phyloP scores from a whole-genome alignment of 495 filamentous ascomycete species.

The Parathielavia appendiculata region DNA sequence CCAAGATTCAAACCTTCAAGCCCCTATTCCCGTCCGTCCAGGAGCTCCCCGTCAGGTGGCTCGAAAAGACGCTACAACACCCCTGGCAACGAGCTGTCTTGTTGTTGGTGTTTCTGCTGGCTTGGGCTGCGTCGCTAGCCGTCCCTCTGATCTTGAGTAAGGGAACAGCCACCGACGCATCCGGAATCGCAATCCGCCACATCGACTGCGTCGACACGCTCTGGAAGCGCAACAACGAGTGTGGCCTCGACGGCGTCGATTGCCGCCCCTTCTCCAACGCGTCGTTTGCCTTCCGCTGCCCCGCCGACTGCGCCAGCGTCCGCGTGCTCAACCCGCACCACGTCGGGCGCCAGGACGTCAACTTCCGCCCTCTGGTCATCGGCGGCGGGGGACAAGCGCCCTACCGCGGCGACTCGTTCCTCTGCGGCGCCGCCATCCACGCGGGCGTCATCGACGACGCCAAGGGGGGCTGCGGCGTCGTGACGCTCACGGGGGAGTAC shows the following conservation, averaged over 20 bases:
- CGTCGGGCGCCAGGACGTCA: conserved; percentile 66
- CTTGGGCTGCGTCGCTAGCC: conserved; percentile 64
- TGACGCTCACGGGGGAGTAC: conserved; percentile 59
- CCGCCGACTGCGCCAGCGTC: conserved; percentile 62
- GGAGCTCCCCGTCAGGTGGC: conserved; percentile 54
- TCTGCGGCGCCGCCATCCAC: conserved; percentile 33
- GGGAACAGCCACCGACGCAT: conserved; percentile 55
- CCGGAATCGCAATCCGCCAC: conserved; percentile 56
- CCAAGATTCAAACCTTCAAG: conserved; percentile 42
- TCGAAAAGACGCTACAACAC: conserved; percentile 56
- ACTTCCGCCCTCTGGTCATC: conserved; percentile 64
- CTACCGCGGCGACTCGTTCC: conserved; percentile 77
- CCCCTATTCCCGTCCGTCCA: conserved; percentile 64
- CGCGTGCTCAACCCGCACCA: conserved; percentile 63
- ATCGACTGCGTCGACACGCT: conserved; percentile 52
- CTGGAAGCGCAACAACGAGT: conserved; percentile 64
- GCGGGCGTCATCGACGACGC: conserved; percentile 65
- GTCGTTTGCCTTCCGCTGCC: conserved; percentile 71
- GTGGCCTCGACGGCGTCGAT: conserved; percentile 68
- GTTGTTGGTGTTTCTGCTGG: conserved; percentile 52
- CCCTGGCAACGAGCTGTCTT: conserved; percentile 52
- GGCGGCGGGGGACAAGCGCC: conserved; percentile 53
- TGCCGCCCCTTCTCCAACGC: conserved; percentile 70
- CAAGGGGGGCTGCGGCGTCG: conserved; percentile 62
- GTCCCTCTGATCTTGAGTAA: conserved; percentile 50